Conservation (phyloP, 2,329 filamentous ascomycete genomes). For the Claviceps fusiformis region DNA sequence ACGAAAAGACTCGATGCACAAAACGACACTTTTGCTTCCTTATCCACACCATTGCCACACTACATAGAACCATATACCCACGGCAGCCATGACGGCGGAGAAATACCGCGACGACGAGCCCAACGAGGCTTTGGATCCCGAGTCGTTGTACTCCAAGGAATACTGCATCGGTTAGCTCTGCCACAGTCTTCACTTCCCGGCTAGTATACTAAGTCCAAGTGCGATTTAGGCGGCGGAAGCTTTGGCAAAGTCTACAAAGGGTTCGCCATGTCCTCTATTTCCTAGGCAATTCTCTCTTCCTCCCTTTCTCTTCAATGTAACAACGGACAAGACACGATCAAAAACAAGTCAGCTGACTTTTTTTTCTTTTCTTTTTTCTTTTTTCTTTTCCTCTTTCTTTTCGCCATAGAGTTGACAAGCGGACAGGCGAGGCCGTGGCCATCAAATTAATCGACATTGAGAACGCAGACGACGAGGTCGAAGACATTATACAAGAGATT, state of each 20-base stretch:
- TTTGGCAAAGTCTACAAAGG: conserved; percentile 99
- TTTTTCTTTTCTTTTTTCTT: no score
- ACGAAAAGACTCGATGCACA: background rate
- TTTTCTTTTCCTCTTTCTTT: no score
- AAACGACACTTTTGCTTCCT: background rate
- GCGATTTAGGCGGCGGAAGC: conserved; percentile 66
- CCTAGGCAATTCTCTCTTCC: background rate
- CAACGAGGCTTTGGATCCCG: conserved; percentile 58
- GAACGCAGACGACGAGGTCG: conserved; percentile 96
- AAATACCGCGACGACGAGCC: conserved; percentile 31
- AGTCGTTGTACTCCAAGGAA: conserved; percentile 85
- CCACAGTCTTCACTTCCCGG: conserved; percentile 1
- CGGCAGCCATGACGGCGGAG: conserved; percentile 31
- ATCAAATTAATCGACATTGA: conserved; percentile 99
- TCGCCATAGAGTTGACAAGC: conserved; percentile 66
- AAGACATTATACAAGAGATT: conserved; percentile 98
- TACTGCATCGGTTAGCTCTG: conserved; percentile 60
- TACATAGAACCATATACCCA: background rate
- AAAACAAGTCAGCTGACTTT: background rate
- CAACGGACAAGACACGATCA: background rate
- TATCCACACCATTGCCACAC: background rate
- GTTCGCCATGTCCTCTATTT: conserved; percentile 28
- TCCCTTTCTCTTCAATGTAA: background rate
- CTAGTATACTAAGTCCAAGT: conserved; percentile 14
- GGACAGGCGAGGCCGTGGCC: conserved; percentile 82